Conservation (phyloP, 345 rosid genomes). For the Passiflora organensis region DNA sequence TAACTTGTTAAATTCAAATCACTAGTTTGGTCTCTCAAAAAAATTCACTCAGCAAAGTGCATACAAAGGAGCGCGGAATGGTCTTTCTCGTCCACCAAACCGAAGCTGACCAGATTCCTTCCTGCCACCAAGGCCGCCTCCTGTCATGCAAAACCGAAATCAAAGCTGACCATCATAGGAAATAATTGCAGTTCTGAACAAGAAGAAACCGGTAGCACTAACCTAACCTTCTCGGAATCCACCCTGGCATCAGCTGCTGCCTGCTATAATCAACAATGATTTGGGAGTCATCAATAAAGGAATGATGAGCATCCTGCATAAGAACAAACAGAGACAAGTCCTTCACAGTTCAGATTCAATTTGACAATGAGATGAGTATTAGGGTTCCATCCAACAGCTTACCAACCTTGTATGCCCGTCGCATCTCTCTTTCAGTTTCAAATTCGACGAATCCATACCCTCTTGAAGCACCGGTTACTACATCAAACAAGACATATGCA, state of each 20-base stretch:
- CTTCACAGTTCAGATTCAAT: background rate
- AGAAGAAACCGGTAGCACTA: constrained; percentile 7
- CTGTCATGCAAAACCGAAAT: constrained; percentile 25
- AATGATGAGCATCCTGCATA: constrained; percentile 76
- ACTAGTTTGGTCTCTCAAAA: constrained; percentile 5
- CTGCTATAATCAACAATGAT: constrained; percentile 82
- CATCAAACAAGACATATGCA: background rate
- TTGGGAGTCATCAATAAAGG: constrained; percentile 63
- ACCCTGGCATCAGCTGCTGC: constrained; percentile 89
- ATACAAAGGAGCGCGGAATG: constrained; percentile 94
- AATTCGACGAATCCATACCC: constrained; percentile 89
- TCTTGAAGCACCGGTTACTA: constrained; percentile 89
- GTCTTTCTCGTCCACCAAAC: constrained; percentile 95
- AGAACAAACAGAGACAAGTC: constrained; percentile 1
- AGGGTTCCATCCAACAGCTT: too few species aligned
- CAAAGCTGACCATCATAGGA: background rate
- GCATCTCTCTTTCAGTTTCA: constrained; percentile 82
- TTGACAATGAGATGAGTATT: too few species aligned
- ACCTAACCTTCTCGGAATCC: constrained; percentile 99
- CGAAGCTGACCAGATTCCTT: constrained; percentile 95
- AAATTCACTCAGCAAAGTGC: constrained; percentile 11
- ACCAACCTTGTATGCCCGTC: constrained; percentile 68
- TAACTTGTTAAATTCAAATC: background rate
- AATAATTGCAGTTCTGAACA: background rate
- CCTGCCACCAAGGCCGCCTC: constrained; percentile 96